Evolutionary conservation across 1,139 yeast species (phyloP).

Genomic region (Candida glucosophila): DNA sequence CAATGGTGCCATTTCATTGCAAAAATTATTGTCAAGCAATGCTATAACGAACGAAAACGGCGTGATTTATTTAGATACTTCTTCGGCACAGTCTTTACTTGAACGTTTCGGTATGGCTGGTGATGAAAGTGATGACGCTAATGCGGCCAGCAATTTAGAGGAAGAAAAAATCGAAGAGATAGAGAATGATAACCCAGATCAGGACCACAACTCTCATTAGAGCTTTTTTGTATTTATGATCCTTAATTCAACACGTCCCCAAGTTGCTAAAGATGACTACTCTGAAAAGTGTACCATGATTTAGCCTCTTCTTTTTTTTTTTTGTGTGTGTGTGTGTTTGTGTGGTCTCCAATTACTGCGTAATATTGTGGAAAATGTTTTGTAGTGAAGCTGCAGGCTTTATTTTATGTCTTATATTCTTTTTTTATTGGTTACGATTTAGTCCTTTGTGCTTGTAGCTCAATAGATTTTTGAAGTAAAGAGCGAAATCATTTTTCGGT

Average conservation of each 20-base stretch:
- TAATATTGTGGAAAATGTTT: no score
- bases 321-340: no score
- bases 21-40: slow-evolving; percentile 42
- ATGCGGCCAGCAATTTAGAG: slow-evolving; percentile 14
- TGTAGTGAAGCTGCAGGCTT: no score
- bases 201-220: slow-evolving; percentile 1
- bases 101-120: slow-evolving; percentile 41
- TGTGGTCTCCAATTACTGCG: no score
- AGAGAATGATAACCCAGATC: slow-evolving; percentile 8
- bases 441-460: no score
- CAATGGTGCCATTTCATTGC: slow-evolving; percentile 40
- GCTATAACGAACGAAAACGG: slow-evolving; percentile 49
- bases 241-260: background rate
- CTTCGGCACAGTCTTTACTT: slow-evolving; percentile 40
- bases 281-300: no score
- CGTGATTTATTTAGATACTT: slow-evolving; percentile 45
- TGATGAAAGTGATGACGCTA: slow-evolving; percentile 11
- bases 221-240: slow-evolving; percentile 2
- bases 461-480: no score
- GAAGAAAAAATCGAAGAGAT: slow-evolving; percentile 20
- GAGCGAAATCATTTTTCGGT: no score
- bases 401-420: no score
- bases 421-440: no score
- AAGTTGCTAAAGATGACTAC: background rate
- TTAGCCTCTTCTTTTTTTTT: no score